Evolutionary conservation across 1,139 yeast species (phyloP).

Genomic region (Geotrichum candidum): DNA sequence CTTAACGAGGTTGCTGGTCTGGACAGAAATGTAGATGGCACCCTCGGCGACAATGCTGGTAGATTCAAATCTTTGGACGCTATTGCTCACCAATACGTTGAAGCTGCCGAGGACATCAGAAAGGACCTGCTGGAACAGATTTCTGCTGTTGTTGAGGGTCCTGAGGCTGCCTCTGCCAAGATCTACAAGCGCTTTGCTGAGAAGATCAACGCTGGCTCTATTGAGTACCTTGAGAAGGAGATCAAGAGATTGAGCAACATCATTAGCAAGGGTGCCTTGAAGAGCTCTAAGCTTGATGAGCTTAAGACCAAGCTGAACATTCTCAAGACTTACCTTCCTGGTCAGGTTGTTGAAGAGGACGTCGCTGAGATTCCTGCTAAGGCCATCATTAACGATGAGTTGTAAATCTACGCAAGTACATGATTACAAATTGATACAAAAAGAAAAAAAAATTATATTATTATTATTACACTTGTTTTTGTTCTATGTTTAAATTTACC

Average conservation of each 20-base stretch:
- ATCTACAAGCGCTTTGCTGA: constrained; percentile 50
- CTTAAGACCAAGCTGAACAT: constrained; percentile 32
- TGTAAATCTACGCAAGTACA: not conserved
- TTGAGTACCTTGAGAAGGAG: constrained; percentile 48
- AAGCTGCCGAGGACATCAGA: constrained; percentile 11
- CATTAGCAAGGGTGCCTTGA: constrained; percentile 38
- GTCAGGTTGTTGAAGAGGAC: constrained; percentile 22
- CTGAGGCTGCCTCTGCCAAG: constrained; percentile 24
- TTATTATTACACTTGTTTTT: not conserved
- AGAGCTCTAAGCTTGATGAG: constrained; percentile 33
- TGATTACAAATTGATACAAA: not conserved
- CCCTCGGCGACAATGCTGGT: constrained; percentile 51
- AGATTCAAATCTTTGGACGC: constrained; percentile 42
- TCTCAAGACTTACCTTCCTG: constrained; percentile 25
- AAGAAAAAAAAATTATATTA: not conserved
- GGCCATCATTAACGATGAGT: constrained; percentile 13
- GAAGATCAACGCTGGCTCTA: constrained; percentile 46
- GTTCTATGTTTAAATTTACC: constrained; percentile 37
- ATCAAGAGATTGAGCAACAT: constrained; percentile 46
- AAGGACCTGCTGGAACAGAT: constrained; percentile 13
- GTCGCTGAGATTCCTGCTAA: constrained; percentile 10
- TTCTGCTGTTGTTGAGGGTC: constrained; percentile 25
- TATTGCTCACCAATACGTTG: constrained; percentile 21
- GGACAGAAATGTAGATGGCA: constrained; percentile 51
- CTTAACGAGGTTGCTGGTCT: constrained; percentile 50